Evolutionary conservation across 306 rosid species (phyloP), one percentile per base, ranked within the genome.

Genomic region (Citrullus amarus): DNA sequence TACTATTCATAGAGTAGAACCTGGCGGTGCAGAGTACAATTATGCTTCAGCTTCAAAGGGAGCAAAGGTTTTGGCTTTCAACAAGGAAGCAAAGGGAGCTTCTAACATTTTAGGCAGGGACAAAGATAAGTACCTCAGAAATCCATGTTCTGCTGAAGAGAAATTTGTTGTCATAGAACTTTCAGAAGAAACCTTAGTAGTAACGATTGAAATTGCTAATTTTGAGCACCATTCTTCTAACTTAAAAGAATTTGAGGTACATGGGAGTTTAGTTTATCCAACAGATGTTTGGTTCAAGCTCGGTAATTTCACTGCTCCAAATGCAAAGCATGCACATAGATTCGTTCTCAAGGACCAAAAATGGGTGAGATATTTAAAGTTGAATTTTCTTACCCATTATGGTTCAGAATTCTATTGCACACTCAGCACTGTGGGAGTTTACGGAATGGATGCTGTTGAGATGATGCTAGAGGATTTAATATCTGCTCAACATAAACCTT

Each of bases 21-120:
- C 98, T 66, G 91, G 94, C 48, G 99, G 99, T 56, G 86, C 88
- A 57, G 91, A 88, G 81, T 88, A 92, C 88, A 96, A 96, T 81
- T 92, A 92, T 82, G 99, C 99, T 48, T 96, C 96, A 6, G 96
- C 92, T 30, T 88, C 99, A n/a, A 96, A 96, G 85, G 99, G 99
- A 79, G 96, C 98, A n/a, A 96, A 92, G 86, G 93, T 96, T 62
- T 88, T 96, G 88, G 93, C 87, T 84, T 92, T 89, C 71, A 96
- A 92, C 87, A 96, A 91, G 90, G 99, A 96, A 92, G 92, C 96
- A 69, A 96, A 96, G 81, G 99, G 98, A 63, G 99, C 99, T 82
- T 85, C 96, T 80, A 88, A 92, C 81, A 85, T 96, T 78, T 88
- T 96, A 79, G 89, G 86, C 81, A 87, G 84, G 78, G 97, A 96